These are phyloP conservation scores for Daldinia caldariorum DNA, from an alignment of 495 filamentous ascomycete genomes.

Conservation along the genomic window DNA sequence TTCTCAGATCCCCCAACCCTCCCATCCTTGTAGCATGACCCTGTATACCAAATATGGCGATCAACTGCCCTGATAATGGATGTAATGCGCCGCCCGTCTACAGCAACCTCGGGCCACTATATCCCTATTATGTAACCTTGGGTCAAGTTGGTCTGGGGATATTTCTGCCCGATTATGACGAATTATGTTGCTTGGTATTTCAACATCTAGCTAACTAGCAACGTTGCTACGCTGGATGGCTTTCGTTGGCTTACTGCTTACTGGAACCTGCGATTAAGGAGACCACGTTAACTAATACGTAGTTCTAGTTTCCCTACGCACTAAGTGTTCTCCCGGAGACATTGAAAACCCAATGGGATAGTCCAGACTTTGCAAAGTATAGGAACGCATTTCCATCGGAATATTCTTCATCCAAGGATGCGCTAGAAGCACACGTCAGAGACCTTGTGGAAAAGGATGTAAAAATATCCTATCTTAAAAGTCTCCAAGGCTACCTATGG, in stretches of 20 bases:
- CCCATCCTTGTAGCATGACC: conserved; percentile 27
- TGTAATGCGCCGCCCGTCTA: conserved; percentile 17
- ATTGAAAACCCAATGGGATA: conserved; percentile 68
- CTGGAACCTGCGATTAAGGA: conserved; percentile 20
- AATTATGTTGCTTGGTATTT: conserved; percentile 19
- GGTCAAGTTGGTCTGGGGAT: conserved; percentile 22
- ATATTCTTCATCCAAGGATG: conserved; percentile 58
- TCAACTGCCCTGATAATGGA: conserved; percentile 20
- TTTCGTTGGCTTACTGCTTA: conserved; percentile 14
- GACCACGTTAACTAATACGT: conserved; percentile 37
- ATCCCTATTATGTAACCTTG: conserved; percentile 17
- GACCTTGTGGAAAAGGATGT: conserved; percentile 72
- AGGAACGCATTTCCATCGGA: conserved; percentile 70
- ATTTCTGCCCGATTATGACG: conserved; percentile 13
- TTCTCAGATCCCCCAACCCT: conserved; percentile 20
- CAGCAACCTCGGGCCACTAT: conserved; percentile 5
- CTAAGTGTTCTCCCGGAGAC: conserved; percentile 66
- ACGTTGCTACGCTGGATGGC: conserved; percentile 11
- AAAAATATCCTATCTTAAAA: conserved; percentile 75
- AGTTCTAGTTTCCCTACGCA: conserved; percentile 73
- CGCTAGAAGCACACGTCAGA: conserved; percentile 66
- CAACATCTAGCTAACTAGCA: conserved; percentile 13
- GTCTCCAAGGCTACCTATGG: conserved; percentile 79
- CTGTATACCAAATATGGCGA: conserved; percentile 21
- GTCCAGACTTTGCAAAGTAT: conserved; percentile 64